Evolutionary conservation across 768 basidiomycete genomes (phyloP), one percentile per base, ranked within the genome.

Genomic region (Agaricus blazei): DNA sequence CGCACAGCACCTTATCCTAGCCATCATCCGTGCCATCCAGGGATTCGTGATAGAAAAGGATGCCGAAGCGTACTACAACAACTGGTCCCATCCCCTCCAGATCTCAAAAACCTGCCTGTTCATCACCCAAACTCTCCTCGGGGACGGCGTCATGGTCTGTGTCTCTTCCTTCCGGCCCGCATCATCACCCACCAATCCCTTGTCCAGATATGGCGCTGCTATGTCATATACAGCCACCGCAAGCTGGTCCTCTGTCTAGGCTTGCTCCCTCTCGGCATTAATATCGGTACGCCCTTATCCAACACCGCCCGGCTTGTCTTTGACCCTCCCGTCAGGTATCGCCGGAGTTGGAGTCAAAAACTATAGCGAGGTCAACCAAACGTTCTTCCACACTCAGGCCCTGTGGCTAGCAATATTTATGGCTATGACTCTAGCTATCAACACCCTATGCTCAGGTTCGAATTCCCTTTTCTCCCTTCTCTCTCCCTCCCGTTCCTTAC

Each of bases 111-210:
- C 54, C 8, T 48, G 28, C 24, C 6, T 48, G 9, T 41, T 55
- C 19, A 42, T 55, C 31, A 29, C 38, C 1, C 54, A 55, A 36
- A 48, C 54, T 15, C n/a, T 55, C 28, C 46, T 55, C 8, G 54
- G 54, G 29, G 54, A 55, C 19, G 54, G 38, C 14, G 40, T 55
- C 38, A 48, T 55, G 54, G 54, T 55, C 40, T 8, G 46, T 6
- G 24, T 9, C 29, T 40, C 26, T 8, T n/a, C 8, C 29, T 4
- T 2, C n/a, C 36, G 27, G 41, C 14, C 9, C 3, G 27, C 12
- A 3, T 7, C 19, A 23, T 24, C 14, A 1, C 51, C 34, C n/a
- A 9, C 45, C 1, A 15, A 47, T 14, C 9, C 23, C 6, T 6
- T 48, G 4, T 12, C 29, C 37, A 55, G 54, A 36, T 48, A 3